Conservation (phyloP, 805 yeast species). For the Saturnispora dispora region DNA sequence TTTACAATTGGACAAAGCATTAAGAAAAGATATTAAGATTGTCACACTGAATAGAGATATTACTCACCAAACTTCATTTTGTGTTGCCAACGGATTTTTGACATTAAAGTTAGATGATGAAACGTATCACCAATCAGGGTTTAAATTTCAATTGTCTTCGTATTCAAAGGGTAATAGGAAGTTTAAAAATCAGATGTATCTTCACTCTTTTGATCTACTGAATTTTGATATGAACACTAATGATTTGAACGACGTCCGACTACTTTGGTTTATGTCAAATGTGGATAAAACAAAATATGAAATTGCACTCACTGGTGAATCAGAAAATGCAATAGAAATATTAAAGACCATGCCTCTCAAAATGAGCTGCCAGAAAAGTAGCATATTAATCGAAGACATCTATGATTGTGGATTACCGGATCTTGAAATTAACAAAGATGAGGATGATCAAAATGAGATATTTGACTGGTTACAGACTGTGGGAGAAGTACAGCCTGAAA, state of each 20-base stretch:
- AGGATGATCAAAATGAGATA: conserved; percentile 16
- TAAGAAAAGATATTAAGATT: conserved; percentile 10
- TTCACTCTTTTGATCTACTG: conserved; percentile 17
- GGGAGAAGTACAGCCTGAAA: background rate
- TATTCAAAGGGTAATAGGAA: conserved; percentile 21
- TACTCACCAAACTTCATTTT: conserved; percentile 26
- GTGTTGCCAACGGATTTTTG: conserved; percentile 22
- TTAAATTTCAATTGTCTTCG: conserved; percentile 23
- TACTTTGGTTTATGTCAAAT: conserved; percentile 27
- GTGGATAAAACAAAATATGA: background rate
- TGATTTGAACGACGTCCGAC: conserved; percentile 18
- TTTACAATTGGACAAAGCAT: background rate
- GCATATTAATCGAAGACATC: conserved; percentile 1
- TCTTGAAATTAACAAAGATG: conserved; percentile 15
- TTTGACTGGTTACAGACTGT: conserved; percentile 23
- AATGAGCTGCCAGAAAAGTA: background rate
- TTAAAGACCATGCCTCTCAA: background rate
- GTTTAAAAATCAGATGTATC: conserved; percentile 17
- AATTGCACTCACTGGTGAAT: conserved; percentile 5
- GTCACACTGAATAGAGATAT: conserved; percentile 15
- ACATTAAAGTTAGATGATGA: conserved; percentile 25
- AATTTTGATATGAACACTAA: conserved; percentile 7
- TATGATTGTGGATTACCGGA: conserved; percentile 15
- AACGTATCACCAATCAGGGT: conserved; percentile 27
- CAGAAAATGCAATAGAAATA: background rate